A percentile compares a stretch with the other conserved stretches of the same genome.
phyloP scores from a whole-genome alignment of 805 yeast species.

The Wickerhamiella sergipiensis region DNA sequence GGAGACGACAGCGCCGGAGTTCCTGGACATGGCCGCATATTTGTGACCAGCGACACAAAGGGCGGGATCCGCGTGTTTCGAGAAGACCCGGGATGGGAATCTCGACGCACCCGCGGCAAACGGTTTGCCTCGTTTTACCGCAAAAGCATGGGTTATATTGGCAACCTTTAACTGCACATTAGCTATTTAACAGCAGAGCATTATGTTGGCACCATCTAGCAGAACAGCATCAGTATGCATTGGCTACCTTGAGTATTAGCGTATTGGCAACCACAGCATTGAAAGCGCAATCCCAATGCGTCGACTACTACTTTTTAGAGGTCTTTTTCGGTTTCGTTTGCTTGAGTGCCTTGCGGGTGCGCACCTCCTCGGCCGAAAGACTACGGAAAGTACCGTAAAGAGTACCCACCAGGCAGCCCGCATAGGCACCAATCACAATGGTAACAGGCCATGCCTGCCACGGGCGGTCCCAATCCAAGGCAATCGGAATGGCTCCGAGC shows the following conservation, averaged over 20 bases:
- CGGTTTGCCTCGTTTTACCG: not conserved
- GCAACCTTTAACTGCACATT: no score
- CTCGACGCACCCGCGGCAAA: not conserved
- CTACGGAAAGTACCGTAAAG: not conserved
- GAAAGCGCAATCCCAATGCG: no score
- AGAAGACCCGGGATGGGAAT: not conserved
- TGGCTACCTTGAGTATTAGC: no score
- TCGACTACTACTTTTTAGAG: not conserved
- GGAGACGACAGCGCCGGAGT: not conserved
- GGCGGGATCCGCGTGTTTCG: constrained; percentile 4
- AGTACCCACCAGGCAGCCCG: constrained; percentile 54
- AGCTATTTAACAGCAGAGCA: no score
- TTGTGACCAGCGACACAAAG: constrained; percentile 2
- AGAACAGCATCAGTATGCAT: no score
- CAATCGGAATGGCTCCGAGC: constrained; percentile 89
- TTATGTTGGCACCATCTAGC: no score
- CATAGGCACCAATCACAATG: constrained; percentile 59
- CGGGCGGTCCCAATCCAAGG: constrained; percentile 93
- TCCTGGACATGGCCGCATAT: not conserved
- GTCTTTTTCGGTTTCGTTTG: not conserved
- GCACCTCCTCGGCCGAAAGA: not conserved
- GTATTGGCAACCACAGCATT: no score
- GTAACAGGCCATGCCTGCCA: constrained; percentile 98
- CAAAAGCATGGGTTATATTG: not conserved
- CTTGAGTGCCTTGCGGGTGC: not conserved